Evolutionary conservation across 2,329 filamentous ascomycete genomes (phyloP).

Genomic region (Didymella pomorum): DNA sequence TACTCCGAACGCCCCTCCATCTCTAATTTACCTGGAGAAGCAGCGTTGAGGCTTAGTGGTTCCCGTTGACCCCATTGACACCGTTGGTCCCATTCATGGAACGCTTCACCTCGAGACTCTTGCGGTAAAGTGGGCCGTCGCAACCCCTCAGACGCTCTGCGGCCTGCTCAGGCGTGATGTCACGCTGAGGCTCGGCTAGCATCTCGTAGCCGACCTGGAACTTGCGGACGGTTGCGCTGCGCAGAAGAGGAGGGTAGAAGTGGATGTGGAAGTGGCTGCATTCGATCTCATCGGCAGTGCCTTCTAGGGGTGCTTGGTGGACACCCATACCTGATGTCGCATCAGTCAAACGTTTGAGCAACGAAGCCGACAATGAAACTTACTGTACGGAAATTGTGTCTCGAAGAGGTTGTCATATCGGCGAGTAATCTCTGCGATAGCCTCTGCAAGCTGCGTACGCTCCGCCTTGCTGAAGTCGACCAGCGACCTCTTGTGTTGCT

Average conservation of each 20-base stretch:
- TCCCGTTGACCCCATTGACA: constrained; percentile 25
- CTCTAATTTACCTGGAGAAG: background rate
- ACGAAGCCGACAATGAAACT: constrained; percentile 41
- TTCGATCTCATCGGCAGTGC: constrained; percentile 82
- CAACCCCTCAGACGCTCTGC: constrained; percentile 78
- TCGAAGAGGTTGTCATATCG: constrained; percentile 98
- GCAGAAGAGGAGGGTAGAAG: constrained; percentile 92
- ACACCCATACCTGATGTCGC: constrained; percentile 76
- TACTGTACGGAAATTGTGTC: constrained; percentile 94
- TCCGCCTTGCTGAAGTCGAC: constrained; percentile 81
- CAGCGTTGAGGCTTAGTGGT: constrained; percentile 14
- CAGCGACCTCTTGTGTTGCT: constrained; percentile 82
- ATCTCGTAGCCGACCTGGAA: constrained; percentile 97
- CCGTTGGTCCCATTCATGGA: constrained; percentile 29
- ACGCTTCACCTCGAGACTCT: constrained; percentile 50
- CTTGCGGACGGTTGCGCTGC: constrained; percentile 93
- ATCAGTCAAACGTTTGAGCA: constrained; percentile 18
- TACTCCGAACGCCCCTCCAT: constrained; percentile 12
- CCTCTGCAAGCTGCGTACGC: constrained; percentile 77
- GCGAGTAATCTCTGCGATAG: constrained; percentile 85
- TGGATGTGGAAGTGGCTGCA: constrained; percentile 94
- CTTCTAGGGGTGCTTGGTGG: constrained; percentile 90
- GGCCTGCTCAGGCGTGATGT: constrained; percentile 97
- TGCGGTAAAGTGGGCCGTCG: constrained; percentile 84
- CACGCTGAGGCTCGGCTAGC: constrained; percentile 95